Conservation (phyloP, 768 basidiomycete species). For the Fibroporia radiculosa region DNA sequence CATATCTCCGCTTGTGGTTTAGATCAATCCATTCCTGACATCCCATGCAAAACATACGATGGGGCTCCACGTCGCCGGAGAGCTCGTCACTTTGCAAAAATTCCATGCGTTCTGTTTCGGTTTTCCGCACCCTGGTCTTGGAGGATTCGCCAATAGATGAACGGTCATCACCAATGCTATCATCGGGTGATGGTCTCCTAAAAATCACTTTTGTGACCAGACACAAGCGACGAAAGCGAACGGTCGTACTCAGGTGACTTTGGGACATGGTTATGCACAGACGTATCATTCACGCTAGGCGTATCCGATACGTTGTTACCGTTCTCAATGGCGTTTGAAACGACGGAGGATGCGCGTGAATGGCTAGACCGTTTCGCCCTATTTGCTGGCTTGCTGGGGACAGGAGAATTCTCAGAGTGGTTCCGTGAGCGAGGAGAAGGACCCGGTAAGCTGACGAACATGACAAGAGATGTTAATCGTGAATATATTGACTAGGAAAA, state of each 20-base stretch:
- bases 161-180: constrained; percentile 36
- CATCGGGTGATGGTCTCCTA: too few relatives aligned
- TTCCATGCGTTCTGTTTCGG: constrained; percentile 53
- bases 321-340: constrained; percentile 10
- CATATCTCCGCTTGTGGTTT: constrained; percentile 46
- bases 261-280: too few relatives aligned
- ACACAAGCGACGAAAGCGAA: too few relatives aligned
- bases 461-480: neutral
- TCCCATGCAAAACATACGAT: constrained; percentile 49
- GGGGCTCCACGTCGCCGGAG: constrained; percentile 47
- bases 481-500: neutral
- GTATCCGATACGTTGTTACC: constrained; percentile 5
- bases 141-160: constrained; percentile 49
- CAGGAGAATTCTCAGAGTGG: constrained; percentile 2
- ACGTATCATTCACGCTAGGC: too few relatives aligned
- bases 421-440: constrained; percentile 12
- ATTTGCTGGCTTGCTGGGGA: constrained; percentile 15
- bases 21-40: constrained; percentile 53
- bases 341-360: constrained; percentile 16
- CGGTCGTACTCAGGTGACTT: constrained; percentile 7
- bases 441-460: constrained; percentile 12
- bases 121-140: constrained; percentile 40
- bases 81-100: constrained; percentile 58
- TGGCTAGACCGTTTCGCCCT: constrained; percentile 9
- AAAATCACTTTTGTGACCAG: too few relatives aligned